Percentiles rank a stretch among this genome's conserved stretches.
phyloP scores from a whole-genome alignment of 1,284 basidiomycete genomes.

The Ustanciosporium gigantosporum region DNA sequence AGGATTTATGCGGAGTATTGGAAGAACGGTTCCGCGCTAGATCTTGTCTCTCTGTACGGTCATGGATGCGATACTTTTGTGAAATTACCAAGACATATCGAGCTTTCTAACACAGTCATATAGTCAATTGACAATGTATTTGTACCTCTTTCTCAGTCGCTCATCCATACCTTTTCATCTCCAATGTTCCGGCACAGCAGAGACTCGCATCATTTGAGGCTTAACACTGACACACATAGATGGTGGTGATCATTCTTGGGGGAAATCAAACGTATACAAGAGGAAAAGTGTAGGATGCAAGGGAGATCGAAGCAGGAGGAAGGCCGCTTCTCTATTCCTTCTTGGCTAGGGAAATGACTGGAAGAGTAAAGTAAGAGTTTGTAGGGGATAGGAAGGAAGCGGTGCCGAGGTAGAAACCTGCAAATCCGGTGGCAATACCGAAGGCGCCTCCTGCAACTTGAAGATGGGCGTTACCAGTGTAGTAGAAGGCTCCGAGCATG shows the following conservation, averaged over 20 bases:
- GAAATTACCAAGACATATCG: slow-evolving; percentile 45
- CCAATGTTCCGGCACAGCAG: too few species aligned
- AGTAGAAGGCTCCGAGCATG: slow-evolving; percentile 12
- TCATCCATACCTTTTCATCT: too few species aligned
- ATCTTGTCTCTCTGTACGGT: slow-evolving; percentile 20
- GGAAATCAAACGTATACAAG: too few species aligned
- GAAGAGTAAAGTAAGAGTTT: slow-evolving; percentile 46
- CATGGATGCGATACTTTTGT: slow-evolving; percentile 56
- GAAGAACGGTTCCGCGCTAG: slow-evolving; percentile 30
- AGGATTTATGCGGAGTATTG: slow-evolving; percentile 70
- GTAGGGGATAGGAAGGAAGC: slow-evolving; percentile 32
- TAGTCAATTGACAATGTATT: slow-evolving; percentile 7
- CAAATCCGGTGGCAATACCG: slow-evolving; percentile 38
- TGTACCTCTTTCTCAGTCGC: slow-evolving; percentile 1
- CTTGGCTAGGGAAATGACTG: slow-evolving; percentile 32
- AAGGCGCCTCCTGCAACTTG: slow-evolving; percentile 38
- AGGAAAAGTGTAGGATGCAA: background rate
- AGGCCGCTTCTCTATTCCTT: slow-evolving; percentile 8
- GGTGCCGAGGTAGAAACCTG: slow-evolving; percentile 42
- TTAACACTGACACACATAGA: too few species aligned
- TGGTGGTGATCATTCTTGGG: too few species aligned
- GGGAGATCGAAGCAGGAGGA: background rate
- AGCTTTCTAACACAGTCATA: slow-evolving; percentile 39
- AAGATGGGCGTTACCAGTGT: slow-evolving; percentile 11
- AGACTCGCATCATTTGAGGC: too few species aligned